A percentile compares a stretch with the other conserved stretches of the same genome.
phyloP scores from a whole-genome alignment of 2,329 filamentous ascomycete species.

The Hypoxylon sp. region DNA sequence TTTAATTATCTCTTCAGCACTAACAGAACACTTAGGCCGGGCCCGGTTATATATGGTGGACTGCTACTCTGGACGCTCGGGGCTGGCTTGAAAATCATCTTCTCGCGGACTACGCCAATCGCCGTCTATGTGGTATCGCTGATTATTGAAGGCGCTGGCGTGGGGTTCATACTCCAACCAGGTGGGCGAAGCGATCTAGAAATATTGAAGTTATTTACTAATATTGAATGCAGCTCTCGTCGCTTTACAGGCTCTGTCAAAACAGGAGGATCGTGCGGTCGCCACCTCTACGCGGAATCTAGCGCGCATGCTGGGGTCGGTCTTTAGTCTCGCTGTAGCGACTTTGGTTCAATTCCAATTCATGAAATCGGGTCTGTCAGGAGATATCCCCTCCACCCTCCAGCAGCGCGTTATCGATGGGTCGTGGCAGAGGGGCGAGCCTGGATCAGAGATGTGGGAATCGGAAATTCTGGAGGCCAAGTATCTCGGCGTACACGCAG shows the following conservation, averaged over 20 bases:
- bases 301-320: slow-evolving; percentile 39
- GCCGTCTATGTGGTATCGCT: slow-evolving; percentile 34
- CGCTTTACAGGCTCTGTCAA: slow-evolving; percentile 40
- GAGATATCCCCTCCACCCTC: slow-evolving; percentile 19
- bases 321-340: slow-evolving; percentile 37
- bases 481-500: slow-evolving; percentile 36
- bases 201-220: neutral
- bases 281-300: slow-evolving; percentile 42
- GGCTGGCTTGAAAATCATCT: slow-evolving; percentile 39
- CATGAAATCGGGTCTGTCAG: slow-evolving; percentile 24
- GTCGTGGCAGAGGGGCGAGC: slow-evolving; percentile 26
- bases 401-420: slow-evolving; percentile 31
- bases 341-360: slow-evolving; percentile 28
- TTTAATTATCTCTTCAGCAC: neutral
- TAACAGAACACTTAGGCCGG: slow-evolving; percentile 8
- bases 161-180: slow-evolving; percentile 43
- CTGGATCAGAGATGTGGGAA: slow-evolving; percentile 19
- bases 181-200: slow-evolving; percentile 11
- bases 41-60: slow-evolving; percentile 35
- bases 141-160: slow-evolving; percentile 40
- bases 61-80: slow-evolving; percentile 40
- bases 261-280: slow-evolving; percentile 40
- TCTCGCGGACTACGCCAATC: slow-evolving; percentile 32
- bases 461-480: slow-evolving; percentile 36
- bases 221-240: slow-evolving; percentile 36